phyloP scores from a whole-genome alignment of 2,329 filamentous ascomycete species.

The Cercospora sesami region DNA sequence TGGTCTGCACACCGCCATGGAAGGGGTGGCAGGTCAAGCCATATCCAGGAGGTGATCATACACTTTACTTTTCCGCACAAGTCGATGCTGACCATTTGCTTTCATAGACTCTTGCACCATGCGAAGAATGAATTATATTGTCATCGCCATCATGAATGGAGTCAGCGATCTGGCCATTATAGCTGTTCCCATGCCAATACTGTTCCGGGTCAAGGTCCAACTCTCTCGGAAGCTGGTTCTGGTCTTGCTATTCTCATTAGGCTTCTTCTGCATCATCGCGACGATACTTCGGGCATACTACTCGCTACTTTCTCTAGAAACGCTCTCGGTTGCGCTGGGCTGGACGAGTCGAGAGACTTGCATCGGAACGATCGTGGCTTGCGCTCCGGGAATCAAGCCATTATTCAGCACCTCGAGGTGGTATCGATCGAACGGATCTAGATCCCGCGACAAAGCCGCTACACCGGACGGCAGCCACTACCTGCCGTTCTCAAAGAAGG shows the following conservation, averaged over 20 bases:
- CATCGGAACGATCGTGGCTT: conserved; percentile 56
- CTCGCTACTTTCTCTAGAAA: conserved; percentile 48
- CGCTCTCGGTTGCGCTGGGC: conserved; percentile 40
- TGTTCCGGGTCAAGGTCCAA: conserved; percentile 53
- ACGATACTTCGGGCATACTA: conserved; percentile 53
- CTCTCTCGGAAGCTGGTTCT: conserved; percentile 57
- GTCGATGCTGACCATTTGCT: not conserved
- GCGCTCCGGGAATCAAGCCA: conserved; percentile 56
- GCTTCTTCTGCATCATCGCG: conserved; percentile 51
- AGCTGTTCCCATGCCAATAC: conserved; percentile 56
- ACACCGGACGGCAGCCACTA: not conserved
- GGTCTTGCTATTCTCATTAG: conserved; percentile 52
- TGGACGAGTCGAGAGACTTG: conserved; percentile 59
- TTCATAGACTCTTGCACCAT: conserved; percentile 30
- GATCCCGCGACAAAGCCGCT: conserved; percentile 19
- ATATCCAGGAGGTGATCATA: conserved; percentile 16
- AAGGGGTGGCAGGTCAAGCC: conserved; percentile 40
- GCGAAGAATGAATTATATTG: conserved; percentile 56
- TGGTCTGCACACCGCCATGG: conserved; percentile 35
- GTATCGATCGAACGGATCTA: conserved; percentile 9
- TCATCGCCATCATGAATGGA: conserved; percentile 61
- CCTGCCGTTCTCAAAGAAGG: conserved; percentile 13
- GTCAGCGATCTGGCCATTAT: conserved; percentile 62
- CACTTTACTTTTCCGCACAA: not conserved
- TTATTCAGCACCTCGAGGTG: conserved; percentile 44